phyloP scores from a whole-genome alignment of 306 rosid genomes.

The Pueraria montana region DNA sequence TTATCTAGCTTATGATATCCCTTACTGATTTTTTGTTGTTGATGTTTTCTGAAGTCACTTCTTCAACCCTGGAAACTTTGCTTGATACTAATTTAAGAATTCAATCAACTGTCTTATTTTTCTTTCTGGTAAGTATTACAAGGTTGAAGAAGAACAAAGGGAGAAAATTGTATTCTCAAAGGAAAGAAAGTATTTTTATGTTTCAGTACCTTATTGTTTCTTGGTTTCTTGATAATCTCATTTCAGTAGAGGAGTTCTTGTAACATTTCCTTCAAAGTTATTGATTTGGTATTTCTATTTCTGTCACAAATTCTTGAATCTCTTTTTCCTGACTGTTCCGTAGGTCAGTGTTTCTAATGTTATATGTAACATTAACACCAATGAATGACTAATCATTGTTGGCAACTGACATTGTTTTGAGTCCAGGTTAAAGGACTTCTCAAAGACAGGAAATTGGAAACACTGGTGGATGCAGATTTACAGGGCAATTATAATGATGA shows the following conservation, averaged over 20 bases:
- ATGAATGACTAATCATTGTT: constrained; percentile 20
- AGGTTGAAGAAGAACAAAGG: background rate
- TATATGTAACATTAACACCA: background rate
- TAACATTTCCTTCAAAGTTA: constrained; percentile 8
- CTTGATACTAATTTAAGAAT: background rate
- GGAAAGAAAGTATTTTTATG: background rate
- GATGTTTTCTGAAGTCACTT: background rate
- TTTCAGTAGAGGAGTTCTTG: background rate
- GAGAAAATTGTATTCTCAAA: background rate
- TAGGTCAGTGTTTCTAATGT: constrained; percentile 6
- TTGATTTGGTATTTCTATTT: constrained; percentile 9
- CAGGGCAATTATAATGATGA: constrained; percentile 65
- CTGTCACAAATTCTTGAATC: background rate
- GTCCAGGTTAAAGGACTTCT: constrained; percentile 87
- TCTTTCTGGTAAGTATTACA: background rate
- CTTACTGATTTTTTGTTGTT: background rate
- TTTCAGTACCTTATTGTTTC: background rate
- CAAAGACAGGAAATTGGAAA: constrained; percentile 78
- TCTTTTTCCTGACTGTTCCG: constrained; percentile 1
- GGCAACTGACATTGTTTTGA: constrained; percentile 37
- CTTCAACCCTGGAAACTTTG: background rate
- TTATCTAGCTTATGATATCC: background rate
- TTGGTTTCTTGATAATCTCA: constrained; percentile 1
- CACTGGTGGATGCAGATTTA: constrained; percentile 79
- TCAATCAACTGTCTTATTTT: constrained; percentile 12